Conservation (phyloP, 2,329 filamentous ascomycete genomes). For the Geosmithia putterillii region DNA sequence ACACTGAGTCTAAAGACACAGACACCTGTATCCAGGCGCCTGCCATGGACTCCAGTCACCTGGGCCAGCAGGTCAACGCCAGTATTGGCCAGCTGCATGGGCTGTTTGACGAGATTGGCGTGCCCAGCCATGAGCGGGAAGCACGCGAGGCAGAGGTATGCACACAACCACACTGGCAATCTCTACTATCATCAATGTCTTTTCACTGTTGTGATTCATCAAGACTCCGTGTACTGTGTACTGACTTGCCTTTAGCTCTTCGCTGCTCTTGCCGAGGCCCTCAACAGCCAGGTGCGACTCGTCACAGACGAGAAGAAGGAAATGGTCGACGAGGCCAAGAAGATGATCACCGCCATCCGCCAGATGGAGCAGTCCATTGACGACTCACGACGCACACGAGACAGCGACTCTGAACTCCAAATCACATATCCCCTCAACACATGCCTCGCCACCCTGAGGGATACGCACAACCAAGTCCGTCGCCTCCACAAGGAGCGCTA, state of each 20-base stretch:
- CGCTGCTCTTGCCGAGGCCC: slow-evolving; percentile 76
- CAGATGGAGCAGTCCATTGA: slow-evolving; percentile 91
- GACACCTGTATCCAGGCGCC: neutral
- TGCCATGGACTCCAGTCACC: slow-evolving; percentile 77
- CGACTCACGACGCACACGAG: slow-evolving; percentile 49
- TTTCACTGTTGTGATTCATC: neutral
- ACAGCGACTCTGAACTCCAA: slow-evolving; percentile 55
- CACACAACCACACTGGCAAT: too few species aligned
- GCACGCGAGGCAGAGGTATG: slow-evolving; percentile 77
- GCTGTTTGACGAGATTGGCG: slow-evolving; percentile 94
- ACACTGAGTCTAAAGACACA: neutral
- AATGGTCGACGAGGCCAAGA: slow-evolving; percentile 80
- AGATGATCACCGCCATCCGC: slow-evolving; percentile 71
- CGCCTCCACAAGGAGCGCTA: slow-evolving; percentile 83
- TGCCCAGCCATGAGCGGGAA: slow-evolving; percentile 88
- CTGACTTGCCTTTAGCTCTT: slow-evolving; percentile 55
- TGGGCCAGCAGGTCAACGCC: slow-evolving; percentile 88
- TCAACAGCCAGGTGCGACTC: slow-evolving; percentile 77
- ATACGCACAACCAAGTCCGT: slow-evolving; percentile 71
- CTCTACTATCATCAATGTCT: too few species aligned
- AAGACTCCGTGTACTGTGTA: neutral
- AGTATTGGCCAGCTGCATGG: slow-evolving; percentile 90
- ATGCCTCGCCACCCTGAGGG: slow-evolving; percentile 70
- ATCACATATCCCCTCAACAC: slow-evolving; percentile 74
- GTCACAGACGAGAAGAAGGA: slow-evolving; percentile 83